Percentiles rank a stretch among this genome's conserved stretches.
Conservation (phyloP, 805 yeast species). For the Cyberlindnera subsufficiens region DNA sequence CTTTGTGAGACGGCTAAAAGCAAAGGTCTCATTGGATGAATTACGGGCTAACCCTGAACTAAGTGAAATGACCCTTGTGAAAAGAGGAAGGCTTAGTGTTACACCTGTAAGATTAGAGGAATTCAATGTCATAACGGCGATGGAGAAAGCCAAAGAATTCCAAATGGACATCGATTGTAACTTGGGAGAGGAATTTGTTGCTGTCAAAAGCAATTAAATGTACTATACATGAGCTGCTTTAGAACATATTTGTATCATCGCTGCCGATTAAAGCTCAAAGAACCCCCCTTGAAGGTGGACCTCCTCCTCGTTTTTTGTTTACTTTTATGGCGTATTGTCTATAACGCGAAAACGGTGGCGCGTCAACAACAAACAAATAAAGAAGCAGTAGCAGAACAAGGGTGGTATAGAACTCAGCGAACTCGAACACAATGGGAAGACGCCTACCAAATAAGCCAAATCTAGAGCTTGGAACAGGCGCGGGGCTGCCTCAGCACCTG, state of each 20-base stretch:
- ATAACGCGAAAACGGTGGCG: too few species aligned
- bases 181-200: not conserved
- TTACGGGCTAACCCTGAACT: constrained; percentile 30
- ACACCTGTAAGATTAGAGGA: constrained; percentile 41
- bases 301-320: too few species aligned
- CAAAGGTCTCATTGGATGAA: constrained; percentile 36
- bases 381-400: too few species aligned
- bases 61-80: constrained; percentile 37
- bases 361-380: too few species aligned
- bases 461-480: constrained; percentile 60
- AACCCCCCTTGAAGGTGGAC: too few species aligned
- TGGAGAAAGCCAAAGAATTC: constrained; percentile 27
- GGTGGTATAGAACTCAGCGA: not conserved
- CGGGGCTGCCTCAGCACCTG: constrained; percentile 53
- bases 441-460: constrained; percentile 37
- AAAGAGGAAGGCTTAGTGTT: constrained; percentile 46
- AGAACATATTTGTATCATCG: too few species aligned
- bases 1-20: constrained; percentile 36
- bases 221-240: too few species aligned
- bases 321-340: too few species aligned
- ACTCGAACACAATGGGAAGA: constrained; percentile 26
- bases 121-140: constrained; percentile 31
- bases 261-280: too few species aligned
- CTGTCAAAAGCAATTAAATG: not conserved
- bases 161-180: constrained; percentile 30